Evolutionary conservation across 2,329 filamentous ascomycete species (phyloP).

Genomic region (Mycosphaerella sp.): DNA sequence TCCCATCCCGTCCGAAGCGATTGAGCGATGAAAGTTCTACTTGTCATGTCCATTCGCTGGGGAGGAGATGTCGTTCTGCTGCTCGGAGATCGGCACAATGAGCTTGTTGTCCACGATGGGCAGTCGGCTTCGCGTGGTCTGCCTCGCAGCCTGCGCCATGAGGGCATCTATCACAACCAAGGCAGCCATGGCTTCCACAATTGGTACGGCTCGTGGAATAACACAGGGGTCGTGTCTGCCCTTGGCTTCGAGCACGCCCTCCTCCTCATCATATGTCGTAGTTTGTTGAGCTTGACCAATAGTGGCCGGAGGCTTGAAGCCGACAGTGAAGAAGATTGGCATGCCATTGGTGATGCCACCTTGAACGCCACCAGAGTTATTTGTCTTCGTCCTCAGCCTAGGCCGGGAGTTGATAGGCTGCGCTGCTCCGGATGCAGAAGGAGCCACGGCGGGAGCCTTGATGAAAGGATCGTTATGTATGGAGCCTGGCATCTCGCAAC

Average conservation of each 20-base stretch:
- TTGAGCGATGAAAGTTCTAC: not conserved
- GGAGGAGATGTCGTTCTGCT: slow-evolving; percentile 23
- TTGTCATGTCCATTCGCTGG: slow-evolving; percentile 17
- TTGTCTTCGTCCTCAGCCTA: slow-evolving; percentile 77
- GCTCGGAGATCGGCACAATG: slow-evolving; percentile 22
- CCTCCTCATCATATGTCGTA: slow-evolving; percentile 66
- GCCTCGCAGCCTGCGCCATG: slow-evolving; percentile 68
- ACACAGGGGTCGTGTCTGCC: slow-evolving; percentile 93
- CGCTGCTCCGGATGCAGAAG: slow-evolving; percentile 35
- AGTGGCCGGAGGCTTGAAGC: slow-evolving; percentile 91
- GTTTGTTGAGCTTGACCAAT: slow-evolving; percentile 86
- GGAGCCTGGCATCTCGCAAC: slow-evolving; percentile 80
- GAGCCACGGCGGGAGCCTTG: slow-evolving; percentile 47
- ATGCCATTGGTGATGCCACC: slow-evolving; percentile 93
- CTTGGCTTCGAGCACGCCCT: slow-evolving; percentile 81
- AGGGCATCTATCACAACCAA: slow-evolving; percentile 82
- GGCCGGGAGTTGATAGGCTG: slow-evolving; percentile 42
- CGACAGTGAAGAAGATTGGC: slow-evolving; percentile 88
- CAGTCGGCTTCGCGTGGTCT: slow-evolving; percentile 43
- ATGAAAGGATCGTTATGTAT: slow-evolving; percentile 87
- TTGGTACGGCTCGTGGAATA: slow-evolving; percentile 75
- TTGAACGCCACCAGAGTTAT: slow-evolving; percentile 92
- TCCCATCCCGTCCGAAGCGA: not conserved
- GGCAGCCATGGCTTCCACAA: slow-evolving; percentile 87
- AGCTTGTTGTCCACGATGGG: slow-evolving; percentile 35